Evolutionary conservation across 345 rosid genomes (phyloP), one percentile per base, ranked within the genome.

Genomic region (rapeseed (Brassica napus)): DNA sequence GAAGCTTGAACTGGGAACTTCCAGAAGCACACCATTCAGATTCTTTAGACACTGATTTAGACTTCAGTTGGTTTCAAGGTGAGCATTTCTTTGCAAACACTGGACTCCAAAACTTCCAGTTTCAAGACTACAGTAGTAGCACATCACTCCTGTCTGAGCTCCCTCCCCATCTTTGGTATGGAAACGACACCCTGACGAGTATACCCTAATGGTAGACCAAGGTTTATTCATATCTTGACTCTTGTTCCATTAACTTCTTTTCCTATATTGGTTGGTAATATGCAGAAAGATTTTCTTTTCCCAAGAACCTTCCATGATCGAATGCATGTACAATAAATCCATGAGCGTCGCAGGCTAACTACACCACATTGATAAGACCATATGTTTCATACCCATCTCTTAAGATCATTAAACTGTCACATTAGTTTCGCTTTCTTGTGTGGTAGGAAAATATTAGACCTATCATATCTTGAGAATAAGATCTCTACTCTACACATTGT

Each of bases 141-240:
- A 47, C 75, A 69, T 74, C 75, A 69, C 64, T 83, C 52, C 8
- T 86, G 39, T 71, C 84, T 31, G 97, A 84, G 74, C 83, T 79
- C 71, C 89, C 97, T 37, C 64, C 85, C 23, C 78, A 83, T 78
- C 72, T 87, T 49, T 88, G 89, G 92, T 86, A 83, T 69, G 97
- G 88, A 75, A 85, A 83, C 8, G 47, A 39, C 3, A 88, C 42
- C 87, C 88, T 64, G 77, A 90, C 8, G 97, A 92, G 57, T 87
- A 81, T 80, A 60, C 86, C 68, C 59, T 86, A 52, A 35, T 74
- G 61, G 80, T 85, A 55, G 93, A 88, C 79, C 91, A 87, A 75
- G 86, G 94, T 77, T 84, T 94, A 79, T 94, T 94, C 83, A 80
- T 92, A 76, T 78, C 84, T 73, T 90, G 83, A 49, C 86, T 26